phyloP scores from a whole-genome alignment of 2,329 filamentous ascomycete species.

The Coniosporium tulheliwenetii region DNA sequence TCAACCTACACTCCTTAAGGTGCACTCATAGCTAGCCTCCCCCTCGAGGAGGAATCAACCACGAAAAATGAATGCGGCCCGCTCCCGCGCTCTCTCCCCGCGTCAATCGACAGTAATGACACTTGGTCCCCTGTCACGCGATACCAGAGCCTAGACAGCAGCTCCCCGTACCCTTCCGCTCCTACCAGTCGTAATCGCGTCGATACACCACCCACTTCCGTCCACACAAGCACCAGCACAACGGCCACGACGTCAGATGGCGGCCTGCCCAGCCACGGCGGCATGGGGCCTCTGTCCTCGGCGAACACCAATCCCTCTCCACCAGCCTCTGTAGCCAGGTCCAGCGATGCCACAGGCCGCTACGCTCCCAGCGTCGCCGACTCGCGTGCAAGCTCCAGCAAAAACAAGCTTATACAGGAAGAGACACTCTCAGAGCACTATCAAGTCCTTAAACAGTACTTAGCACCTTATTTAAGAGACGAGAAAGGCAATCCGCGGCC shows the following conservation, averaged over 20 bases:
- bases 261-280: constrained; percentile 37
- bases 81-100: constrained; percentile 67
- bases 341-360: constrained; percentile 61
- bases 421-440: constrained; percentile 70
- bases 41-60: not conserved
- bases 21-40: no score
- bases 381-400: constrained; percentile 43
- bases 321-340: constrained; percentile 73
- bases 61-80: constrained; percentile 19
- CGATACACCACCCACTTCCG: constrained; percentile 17
- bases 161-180: constrained; percentile 7
- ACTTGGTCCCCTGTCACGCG: constrained; percentile 54
- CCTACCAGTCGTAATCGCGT: constrained; percentile 3
- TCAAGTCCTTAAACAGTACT: constrained; percentile 57
- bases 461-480: constrained; percentile 55
- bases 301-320: constrained; percentile 53
- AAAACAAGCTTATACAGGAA: constrained; percentile 40
- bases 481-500: constrained; percentile 59
- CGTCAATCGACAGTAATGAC: constrained; percentile 68
- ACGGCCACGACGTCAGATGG: constrained; percentile 19
- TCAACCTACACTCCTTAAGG: no score
- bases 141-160: constrained; percentile 38
- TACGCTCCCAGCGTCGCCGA: constrained; percentile 39
- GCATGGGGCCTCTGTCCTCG: constrained; percentile 13
- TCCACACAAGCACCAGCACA: constrained; percentile 22